Percentiles rank a stretch among this genome's conserved stretches.
These are phyloP conservation scores for Aspergillus ellipticus DNA, from an alignment of 495 filamentous ascomycete species.

Conservation along the genomic window DNA sequence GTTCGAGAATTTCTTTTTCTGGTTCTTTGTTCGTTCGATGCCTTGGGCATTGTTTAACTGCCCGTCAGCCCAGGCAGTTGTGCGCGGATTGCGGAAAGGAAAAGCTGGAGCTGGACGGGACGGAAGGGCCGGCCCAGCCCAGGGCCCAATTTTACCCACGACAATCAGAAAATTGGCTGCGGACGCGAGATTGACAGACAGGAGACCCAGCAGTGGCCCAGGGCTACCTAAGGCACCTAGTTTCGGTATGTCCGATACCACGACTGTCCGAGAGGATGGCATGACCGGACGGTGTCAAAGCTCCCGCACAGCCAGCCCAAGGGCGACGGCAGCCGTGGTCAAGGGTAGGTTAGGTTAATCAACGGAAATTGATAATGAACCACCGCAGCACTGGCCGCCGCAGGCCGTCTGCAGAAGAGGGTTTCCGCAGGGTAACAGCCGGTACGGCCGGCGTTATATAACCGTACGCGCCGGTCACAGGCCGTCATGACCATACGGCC, in stretches of 20 bases:
- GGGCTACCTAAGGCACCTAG: neutral
- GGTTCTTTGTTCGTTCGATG: slow-evolving; percentile 2
- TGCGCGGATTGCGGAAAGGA: neutral
- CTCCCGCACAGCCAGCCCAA: neutral
- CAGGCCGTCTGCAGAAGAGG: neutral
- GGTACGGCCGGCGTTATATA: slow-evolving; percentile 5
- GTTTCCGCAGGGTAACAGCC: slow-evolving; percentile 37
- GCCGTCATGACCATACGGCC: slow-evolving; percentile 18
- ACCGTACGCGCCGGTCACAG: slow-evolving; percentile 13
- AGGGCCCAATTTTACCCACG: slow-evolving; percentile 7
- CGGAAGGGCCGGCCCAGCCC: slow-evolving; percentile 45
- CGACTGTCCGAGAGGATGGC: slow-evolving; percentile 8
- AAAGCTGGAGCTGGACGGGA: slow-evolving; percentile 28
- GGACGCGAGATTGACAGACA: slow-evolving; percentile 14
- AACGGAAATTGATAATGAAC: neutral
- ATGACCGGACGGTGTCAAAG: slow-evolving; percentile 5
- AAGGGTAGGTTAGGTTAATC: neutral
- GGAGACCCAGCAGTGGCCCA: slow-evolving; percentile 2
- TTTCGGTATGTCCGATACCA: slow-evolving; percentile 13
- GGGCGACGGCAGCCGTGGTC: neutral
- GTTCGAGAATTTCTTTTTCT: slow-evolving; percentile 4
- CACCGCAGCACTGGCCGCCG: neutral
- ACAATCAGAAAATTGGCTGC: slow-evolving; percentile 5
- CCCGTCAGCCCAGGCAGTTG: neutral
- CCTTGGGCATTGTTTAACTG: slow-evolving; percentile 5